Percentiles rank a stretch among this genome's conserved stretches.
phyloP scores from a whole-genome alignment of 2,329 filamentous ascomycete species.

The Pseudogymnoascus sp. region DNA sequence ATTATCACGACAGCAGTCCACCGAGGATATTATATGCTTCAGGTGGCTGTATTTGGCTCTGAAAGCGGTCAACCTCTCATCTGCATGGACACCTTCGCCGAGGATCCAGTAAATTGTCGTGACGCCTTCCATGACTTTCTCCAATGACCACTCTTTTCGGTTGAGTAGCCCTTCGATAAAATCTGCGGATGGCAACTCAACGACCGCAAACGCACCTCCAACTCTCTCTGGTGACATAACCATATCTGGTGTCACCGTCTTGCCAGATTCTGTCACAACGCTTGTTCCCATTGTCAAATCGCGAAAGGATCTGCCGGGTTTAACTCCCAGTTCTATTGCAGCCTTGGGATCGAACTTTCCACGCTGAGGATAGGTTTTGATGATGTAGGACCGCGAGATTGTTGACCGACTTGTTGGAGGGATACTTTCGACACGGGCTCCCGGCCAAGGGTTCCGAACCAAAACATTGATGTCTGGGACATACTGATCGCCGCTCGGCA shows the following conservation, averaged over 20 bases:
- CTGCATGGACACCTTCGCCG: slow-evolving; percentile 54
- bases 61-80: slow-evolving; percentile 58
- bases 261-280: slow-evolving; percentile 56
- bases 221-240: slow-evolving; percentile 60
- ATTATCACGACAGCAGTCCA: slow-evolving; percentile 66
- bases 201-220: slow-evolving; percentile 66
- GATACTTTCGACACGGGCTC: slow-evolving; percentile 51
- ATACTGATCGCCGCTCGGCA: slow-evolving; percentile 41
- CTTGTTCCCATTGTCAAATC: slow-evolving; percentile 53
- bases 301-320: slow-evolving; percentile 48
- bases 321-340: slow-evolving; percentile 58
- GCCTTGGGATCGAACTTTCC: slow-evolving; percentile 67
- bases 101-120: slow-evolving; percentile 73
- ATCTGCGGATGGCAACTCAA: slow-evolving; percentile 64
- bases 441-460: slow-evolving; percentile 72
- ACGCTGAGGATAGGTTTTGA: slow-evolving; percentile 65
- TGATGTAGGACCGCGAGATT: slow-evolving; percentile 75
- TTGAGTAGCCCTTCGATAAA: slow-evolving; percentile 63
- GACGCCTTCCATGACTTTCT: slow-evolving; percentile 57
- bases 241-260: slow-evolving; percentile 73
- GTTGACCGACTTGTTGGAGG: slow-evolving; percentile 58
- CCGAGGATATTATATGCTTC: slow-evolving; percentile 69
- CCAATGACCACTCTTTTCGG: slow-evolving; percentile 62
- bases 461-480: slow-evolving; percentile 62
- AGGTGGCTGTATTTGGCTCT: slow-evolving; percentile 52